Base-by-base conservation (phyloP, 371 early-diverging fungal genomes). In the Coemansia sp. region DNA sequence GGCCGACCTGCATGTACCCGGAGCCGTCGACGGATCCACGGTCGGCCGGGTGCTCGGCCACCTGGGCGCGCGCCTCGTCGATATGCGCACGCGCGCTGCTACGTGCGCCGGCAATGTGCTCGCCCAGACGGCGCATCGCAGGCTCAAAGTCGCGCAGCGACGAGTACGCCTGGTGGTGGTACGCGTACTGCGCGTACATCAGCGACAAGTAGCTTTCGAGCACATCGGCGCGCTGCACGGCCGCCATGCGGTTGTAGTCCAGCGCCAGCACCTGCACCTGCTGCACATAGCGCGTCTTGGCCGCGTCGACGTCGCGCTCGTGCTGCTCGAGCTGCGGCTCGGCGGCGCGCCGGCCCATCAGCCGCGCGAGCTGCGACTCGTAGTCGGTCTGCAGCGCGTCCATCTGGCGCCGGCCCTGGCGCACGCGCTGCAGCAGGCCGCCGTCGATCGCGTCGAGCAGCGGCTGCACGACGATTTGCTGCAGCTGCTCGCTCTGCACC, bases 131-230 rank as follows among this genome's bases (percentile, higher is more conserved):
- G 33, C 87, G 83, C 88, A 92, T 90, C 39, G 83, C 76, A 6
- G 90, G 91, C 66, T 90, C 90, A 30, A 91, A 66, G 58, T 91
- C 92, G 55, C 85, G 85, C 40, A 91, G 59, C 51, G 84, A 80
- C 48, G 88, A 87, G 64, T 87, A 89, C 11, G 84, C 81, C 75
- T 91, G 90, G 65, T 90, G 91, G 72, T 85, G 87, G 66, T 87
- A 89, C 26, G 88, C 85, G 51, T 84, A 87, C 45, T 90, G 85
- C 4, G 87, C 84, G 62, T 88, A 90, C 81, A 90, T 86, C 41
- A 90, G 80, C 40, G 74, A 72, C 65, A 72, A 33, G 31, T 68
- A 68, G 52, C 74, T 56, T 39, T 74, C 74, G 8, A 74, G 57
- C 10, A 74, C 26, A 51, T 74, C 74, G 7, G 57, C 47, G 12